Percentiles rank a stretch among this genome's conserved stretches.
phyloP scores from a whole-genome alignment of 225 moss, liverwort and hornwort species.

The Thuidium tamariscinum region DNA sequence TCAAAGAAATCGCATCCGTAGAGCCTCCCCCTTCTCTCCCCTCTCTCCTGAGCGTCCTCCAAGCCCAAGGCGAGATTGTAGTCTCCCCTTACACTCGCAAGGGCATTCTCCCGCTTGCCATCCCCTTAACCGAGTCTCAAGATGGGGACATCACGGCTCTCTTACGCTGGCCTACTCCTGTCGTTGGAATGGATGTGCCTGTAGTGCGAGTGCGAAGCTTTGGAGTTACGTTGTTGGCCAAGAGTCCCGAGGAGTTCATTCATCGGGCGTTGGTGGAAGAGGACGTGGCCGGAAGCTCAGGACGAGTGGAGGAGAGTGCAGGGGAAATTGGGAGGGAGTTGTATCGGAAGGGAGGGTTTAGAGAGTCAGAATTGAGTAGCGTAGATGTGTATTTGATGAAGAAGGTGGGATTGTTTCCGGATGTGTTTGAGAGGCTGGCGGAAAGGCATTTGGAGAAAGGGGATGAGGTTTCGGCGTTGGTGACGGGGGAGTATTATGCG shows the following conservation, averaged over 20 bases:
- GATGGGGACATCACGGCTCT: constrained; percentile 65
- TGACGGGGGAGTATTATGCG: constrained; percentile 84
- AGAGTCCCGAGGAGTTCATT: constrained; percentile 68
- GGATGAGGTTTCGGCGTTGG: constrained; percentile 72
- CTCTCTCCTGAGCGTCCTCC: constrained; percentile 50
- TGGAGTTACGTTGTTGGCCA: constrained; percentile 63
- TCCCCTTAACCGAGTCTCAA: constrained; percentile 47
- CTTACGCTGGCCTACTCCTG: constrained; percentile 95
- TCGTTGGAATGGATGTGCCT: constrained; percentile 73
- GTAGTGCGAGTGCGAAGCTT: constrained; percentile 60
- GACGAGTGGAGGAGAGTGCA: constrained; percentile 26
- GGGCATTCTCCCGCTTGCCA: constrained; percentile 69
- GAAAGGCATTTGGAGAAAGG: constrained; percentile 64
- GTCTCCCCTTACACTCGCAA: constrained; percentile 64
- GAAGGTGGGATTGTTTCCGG: constrained; percentile 87
- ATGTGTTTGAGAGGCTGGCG: constrained; percentile 84
- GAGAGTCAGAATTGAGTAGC: constrained; percentile 26
- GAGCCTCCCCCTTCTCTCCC: constrained; percentile 53
- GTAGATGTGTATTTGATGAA: constrained; percentile 83
- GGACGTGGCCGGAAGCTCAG: constrained; percentile 34
- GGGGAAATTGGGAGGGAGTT: constrained; percentile 47
- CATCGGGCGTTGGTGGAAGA: constrained; percentile 78
- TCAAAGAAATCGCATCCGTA: constrained; percentile 54
- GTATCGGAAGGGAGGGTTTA: constrained; percentile 47
- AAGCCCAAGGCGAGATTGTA: constrained; percentile 51